phyloP scores from a whole-genome alignment of 371 early-diverging fungal genomes.

The Syncephalastrum monosporum region DNA sequence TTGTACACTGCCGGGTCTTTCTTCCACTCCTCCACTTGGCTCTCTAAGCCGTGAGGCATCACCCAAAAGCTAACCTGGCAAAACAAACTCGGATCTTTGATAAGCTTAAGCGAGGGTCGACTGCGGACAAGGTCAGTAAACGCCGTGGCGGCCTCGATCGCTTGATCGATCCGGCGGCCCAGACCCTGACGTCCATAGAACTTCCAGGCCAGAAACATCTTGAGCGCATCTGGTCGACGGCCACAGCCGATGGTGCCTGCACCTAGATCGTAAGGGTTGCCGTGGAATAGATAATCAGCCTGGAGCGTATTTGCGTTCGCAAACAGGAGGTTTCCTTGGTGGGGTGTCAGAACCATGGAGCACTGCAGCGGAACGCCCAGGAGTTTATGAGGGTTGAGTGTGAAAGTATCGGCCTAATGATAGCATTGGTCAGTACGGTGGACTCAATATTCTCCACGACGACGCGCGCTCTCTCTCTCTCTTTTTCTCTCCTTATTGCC shows the following conservation, averaged over 20 bases:
- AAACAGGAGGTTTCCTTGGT: constrained; percentile 44
- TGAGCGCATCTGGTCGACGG: constrained; percentile 80
- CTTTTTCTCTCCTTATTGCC: constrained; percentile 1
- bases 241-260: constrained; percentile 87
- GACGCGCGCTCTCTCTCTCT: too few species aligned
- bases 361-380: constrained; percentile 85
- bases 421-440: too few species aligned
- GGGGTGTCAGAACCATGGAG: constrained; percentile 71
- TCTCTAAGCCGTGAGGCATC: constrained; percentile 32
- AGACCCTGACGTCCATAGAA: constrained; percentile 67
- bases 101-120: constrained; percentile 30
- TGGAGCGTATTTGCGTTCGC: constrained; percentile 58
- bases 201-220: constrained; percentile 83
- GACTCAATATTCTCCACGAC: too few species aligned
- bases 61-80: constrained; percentile 74
- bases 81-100: constrained; percentile 43
- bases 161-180: constrained; percentile 47
- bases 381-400: constrained; percentile 87
- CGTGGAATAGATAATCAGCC: constrained; percentile 82
- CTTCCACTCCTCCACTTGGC: constrained; percentile 10
- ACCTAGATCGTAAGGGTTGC: constrained; percentile 70
- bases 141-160: constrained; percentile 39
- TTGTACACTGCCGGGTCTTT: constrained; percentile 18
- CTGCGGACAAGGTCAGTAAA: constrained; percentile 38
- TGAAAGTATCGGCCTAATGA: constrained; percentile 65